These are phyloP conservation scores for Falciphora oryzae DNA, from an alignment of 2,329 filamentous ascomycete species.

Conservation along the genomic window DNA sequence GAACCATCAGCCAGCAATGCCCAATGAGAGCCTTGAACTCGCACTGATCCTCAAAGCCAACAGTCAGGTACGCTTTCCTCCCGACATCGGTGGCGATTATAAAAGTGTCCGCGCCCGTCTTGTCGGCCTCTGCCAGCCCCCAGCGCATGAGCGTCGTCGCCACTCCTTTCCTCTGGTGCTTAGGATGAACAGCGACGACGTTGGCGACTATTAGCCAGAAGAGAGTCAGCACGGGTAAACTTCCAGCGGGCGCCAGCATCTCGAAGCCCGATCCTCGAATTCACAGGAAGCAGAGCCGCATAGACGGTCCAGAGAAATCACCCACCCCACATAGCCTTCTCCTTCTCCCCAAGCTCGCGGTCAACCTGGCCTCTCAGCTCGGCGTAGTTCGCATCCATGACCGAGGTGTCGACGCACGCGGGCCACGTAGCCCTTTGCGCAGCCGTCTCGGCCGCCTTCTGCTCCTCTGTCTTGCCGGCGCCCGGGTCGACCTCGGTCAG, in stretches of 20 bases:
- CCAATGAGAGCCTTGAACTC: neutral
- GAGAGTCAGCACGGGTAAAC: neutral
- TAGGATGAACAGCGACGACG: neutral
- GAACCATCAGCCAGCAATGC: neutral
- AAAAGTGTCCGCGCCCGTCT: neutral
- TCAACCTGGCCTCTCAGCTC: neutral
- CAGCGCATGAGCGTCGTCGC: conserved; percentile 2
- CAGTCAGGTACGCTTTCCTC: neutral
- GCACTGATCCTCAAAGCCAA: neutral
- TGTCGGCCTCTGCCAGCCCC: neutral
- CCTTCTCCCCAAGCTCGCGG: neutral
- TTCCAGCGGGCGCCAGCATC: neutral
- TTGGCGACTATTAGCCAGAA: neutral
- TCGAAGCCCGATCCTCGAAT: too few relatives aligned
- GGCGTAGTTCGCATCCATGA: neutral
- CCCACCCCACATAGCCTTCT: conserved; percentile 3
- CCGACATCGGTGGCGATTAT: neutral
- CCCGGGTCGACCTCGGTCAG: conserved; percentile 12
- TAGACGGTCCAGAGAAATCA: neutral
- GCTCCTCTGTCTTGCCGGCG: conserved; percentile 6
- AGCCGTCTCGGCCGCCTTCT: neutral
- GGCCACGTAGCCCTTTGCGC: neutral
- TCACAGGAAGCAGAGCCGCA: too few relatives aligned
- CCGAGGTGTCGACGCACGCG: neutral
- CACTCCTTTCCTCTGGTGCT: conserved; percentile 3